Conservation (phyloP, 441 rosid genomes). For the Macaranga tanarius region DNA sequence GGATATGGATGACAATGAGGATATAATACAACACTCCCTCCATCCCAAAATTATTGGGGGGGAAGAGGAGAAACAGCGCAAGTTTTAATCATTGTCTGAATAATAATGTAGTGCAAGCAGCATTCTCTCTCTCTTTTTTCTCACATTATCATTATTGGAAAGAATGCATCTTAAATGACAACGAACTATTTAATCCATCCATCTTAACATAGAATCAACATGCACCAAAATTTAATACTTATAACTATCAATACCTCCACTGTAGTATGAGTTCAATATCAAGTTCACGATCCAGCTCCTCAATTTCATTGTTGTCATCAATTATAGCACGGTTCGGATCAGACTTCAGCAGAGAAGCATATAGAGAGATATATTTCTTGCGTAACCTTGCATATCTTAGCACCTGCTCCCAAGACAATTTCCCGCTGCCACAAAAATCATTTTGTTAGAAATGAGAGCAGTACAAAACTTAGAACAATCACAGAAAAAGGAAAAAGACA, state of each 20-base stretch:
- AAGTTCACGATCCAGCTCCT: conserved; percentile 86
- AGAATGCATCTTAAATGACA: background rate
- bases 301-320: conserved; percentile 79
- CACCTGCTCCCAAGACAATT: conserved; percentile 92
- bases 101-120: no score
- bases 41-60: background rate
- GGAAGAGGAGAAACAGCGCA: background rate
- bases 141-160: background rate
- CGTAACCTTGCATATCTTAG: conserved; percentile 73
- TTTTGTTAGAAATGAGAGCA: conserved; percentile 34
- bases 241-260: conserved; percentile 68
- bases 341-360: conserved; percentile 88
- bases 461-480: conserved; percentile 7
- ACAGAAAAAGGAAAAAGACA: background rate
- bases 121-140: background rate
- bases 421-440: conserved; percentile 76
- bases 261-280: conserved; percentile 92
- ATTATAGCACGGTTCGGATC: conserved; percentile 59
- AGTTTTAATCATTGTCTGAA: background rate
- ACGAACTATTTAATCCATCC: background rate
- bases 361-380: conserved; percentile 83
- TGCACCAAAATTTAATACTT: background rate
- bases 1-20: background rate
- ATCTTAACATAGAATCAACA: background rate
- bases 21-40: background rate